phyloP scores from a whole-genome alignment of 768 basidiomycete species.

The Rhizopogon salebrosus region DNA sequence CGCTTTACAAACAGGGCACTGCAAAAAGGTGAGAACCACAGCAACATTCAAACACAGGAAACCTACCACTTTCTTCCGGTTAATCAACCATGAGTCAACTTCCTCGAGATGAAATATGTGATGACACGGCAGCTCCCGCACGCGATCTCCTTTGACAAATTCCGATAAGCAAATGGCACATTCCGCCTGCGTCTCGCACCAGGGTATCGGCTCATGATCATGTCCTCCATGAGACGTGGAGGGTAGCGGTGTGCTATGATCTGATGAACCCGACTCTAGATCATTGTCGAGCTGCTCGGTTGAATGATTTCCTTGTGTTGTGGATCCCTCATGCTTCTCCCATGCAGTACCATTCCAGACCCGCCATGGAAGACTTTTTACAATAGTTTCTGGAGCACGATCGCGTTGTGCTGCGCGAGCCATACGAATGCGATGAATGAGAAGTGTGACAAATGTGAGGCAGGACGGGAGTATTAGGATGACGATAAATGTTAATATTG shows the following conservation, averaged over 20 bases:
- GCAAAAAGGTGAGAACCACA: constrained; percentile 7
- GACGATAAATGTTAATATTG: constrained; percentile 80
- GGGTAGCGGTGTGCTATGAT: constrained; percentile 15
- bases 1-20: constrained; percentile 93
- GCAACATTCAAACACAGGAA: background rate
- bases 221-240: constrained; percentile 21
- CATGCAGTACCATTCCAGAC: constrained; percentile 79
- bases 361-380: constrained; percentile 73
- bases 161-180: constrained; percentile 91
- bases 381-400: constrained; percentile 77
- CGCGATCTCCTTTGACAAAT: constrained; percentile 83
- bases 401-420: constrained; percentile 79
- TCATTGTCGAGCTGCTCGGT: constrained; percentile 25
- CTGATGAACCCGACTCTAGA: constrained; percentile 31
- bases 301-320: constrained; percentile 23
- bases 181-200: constrained; percentile 80
- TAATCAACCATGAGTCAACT: constrained; percentile 88
- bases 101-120: constrained; percentile 94
- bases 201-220: constrained; percentile 40
- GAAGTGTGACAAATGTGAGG: constrained; percentile 83
- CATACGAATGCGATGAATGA: constrained; percentile 84
- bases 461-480: constrained; percentile 88
- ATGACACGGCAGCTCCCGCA: constrained; percentile 88
- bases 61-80: constrained; percentile 87
- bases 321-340: constrained; percentile 61